A percentile compares a stretch with the other conserved stretches of the same genome.
Conservation (phyloP, 2,329 filamentous ascomycete genomes). For the Botryotinia globosa region DNA sequence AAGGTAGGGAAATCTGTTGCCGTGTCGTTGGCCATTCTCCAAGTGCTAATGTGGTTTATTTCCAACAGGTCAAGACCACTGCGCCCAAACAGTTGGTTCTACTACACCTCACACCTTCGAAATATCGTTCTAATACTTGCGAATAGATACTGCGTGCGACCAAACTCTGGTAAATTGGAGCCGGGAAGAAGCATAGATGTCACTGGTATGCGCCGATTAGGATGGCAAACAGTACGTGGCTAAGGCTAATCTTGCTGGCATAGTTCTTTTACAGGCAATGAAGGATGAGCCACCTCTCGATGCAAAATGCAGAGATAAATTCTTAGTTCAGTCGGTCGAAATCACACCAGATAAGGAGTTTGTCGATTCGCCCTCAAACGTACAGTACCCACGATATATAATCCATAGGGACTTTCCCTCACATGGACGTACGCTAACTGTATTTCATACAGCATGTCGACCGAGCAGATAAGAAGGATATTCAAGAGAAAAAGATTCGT, state of each 20-base stretch:
- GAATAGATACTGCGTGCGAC: conserved; percentile 89
- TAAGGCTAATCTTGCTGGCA: conserved; percentile 25
- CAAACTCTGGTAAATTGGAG: conserved; percentile 95
- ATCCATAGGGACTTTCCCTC: neutral
- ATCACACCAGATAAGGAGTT: conserved; percentile 84
- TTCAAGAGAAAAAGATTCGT: conserved; percentile 94
- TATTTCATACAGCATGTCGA: conserved; percentile 66
- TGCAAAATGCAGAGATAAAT: conserved; percentile 94
- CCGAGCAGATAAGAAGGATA: conserved; percentile 68
- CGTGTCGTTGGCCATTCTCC: conserved; percentile 23
- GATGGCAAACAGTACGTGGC: neutral
- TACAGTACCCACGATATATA: conserved; percentile 50
- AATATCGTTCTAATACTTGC: conserved; percentile 5
- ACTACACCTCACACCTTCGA: neutral
- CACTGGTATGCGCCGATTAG: conserved; percentile 60
- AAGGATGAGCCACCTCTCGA: conserved; percentile 86
- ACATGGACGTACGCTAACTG: neutral
- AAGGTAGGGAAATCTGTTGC: conserved; percentile 51
- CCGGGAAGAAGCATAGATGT: conserved; percentile 88
- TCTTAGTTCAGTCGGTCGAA: conserved; percentile 87
- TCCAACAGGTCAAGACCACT: conserved; percentile 87
- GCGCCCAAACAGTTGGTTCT: conserved; percentile 89
- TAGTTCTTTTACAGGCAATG: conserved; percentile 96
- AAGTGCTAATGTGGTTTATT: neutral
- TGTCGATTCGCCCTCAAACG: conserved; percentile 74